phyloP scores from a whole-genome alignment of 1,139 yeast genomes.

The Pichia sorboxylosa region DNA sequence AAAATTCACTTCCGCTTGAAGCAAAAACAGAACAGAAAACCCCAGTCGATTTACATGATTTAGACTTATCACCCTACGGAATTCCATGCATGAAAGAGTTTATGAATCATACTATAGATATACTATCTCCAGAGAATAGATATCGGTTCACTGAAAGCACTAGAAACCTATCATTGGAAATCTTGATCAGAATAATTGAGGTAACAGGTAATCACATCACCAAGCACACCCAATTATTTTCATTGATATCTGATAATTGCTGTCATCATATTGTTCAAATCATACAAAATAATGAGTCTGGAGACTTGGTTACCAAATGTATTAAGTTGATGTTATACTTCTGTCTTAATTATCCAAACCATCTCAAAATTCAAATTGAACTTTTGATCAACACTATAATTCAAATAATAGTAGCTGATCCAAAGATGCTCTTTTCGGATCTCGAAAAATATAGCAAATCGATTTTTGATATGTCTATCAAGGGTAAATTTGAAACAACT shows the following conservation, averaged over 20 bases:
- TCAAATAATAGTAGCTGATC: constrained; percentile 38
- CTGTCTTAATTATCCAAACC: constrained; percentile 44
- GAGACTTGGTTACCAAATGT: constrained; percentile 61
- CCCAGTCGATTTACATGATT: background rate
- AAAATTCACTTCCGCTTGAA: background rate
- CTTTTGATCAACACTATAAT: constrained; percentile 50
- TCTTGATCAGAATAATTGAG: constrained; percentile 72
- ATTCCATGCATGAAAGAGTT: constrained; percentile 57
- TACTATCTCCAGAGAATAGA: constrained; percentile 73
- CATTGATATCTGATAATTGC: constrained; percentile 63
- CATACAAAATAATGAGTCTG: constrained; percentile 55
- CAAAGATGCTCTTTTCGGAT: constrained; percentile 16
- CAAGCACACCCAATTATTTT: constrained; percentile 53
- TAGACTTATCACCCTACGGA: constrained; percentile 39
- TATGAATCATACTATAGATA: constrained; percentile 66
- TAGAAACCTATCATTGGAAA: constrained; percentile 67
- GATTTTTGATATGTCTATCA: constrained; percentile 23
- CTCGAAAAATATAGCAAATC: constrained; percentile 17
- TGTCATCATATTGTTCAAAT: constrained; percentile 76
- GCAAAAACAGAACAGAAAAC: background rate
- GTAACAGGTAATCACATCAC: constrained; percentile 64
- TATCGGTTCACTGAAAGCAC: constrained; percentile 82
- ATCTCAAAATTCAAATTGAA: constrained; percentile 58
- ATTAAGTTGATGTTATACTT: constrained; percentile 65
- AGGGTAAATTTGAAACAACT: constrained; percentile 29